Conservation (phyloP, 2,329 filamentous ascomycete species). For the Raffaelea albimanens region DNA sequence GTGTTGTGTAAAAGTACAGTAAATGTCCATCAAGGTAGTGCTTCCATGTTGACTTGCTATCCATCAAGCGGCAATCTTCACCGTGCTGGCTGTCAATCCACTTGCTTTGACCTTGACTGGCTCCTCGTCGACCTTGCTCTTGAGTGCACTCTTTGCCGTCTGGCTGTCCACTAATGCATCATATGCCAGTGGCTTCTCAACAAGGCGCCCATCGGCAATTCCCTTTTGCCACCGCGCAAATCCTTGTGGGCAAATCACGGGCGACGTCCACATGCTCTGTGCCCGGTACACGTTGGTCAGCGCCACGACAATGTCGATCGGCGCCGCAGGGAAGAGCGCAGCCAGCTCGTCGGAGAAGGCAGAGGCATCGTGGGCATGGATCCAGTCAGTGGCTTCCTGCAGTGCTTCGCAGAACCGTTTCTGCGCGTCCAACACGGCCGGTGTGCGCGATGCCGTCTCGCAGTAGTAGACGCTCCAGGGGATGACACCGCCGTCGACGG, state of each 20-base stretch:
- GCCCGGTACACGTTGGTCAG: slow-evolving; percentile 8
- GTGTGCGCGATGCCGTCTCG: slow-evolving; percentile 3
- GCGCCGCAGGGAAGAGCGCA: slow-evolving; percentile 6
- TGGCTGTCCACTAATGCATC: neutral
- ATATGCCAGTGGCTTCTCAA: slow-evolving; percentile 4
- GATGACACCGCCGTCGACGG: slow-evolving; percentile 6
- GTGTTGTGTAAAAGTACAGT: too few species aligned
- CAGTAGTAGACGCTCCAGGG: slow-evolving; percentile 13
- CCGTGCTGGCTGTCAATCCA: too few species aligned
- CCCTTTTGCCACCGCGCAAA: slow-evolving; percentile 10
- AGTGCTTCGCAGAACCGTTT: slow-evolving; percentile 8
- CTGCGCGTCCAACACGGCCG: slow-evolving; percentile 8
- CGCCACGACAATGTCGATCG: slow-evolving; percentile 6
- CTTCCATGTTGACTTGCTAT: too few species aligned
- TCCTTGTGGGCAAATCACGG: slow-evolving; percentile 4
- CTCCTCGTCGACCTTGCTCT: too few species aligned
- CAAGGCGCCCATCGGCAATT: slow-evolving; percentile 5
- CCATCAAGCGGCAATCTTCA: too few species aligned
- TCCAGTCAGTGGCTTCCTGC: slow-evolving; percentile 7
- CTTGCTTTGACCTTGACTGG: too few species aligned
- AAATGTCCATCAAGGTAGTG: too few species aligned
- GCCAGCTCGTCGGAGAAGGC: slow-evolving; percentile 9
- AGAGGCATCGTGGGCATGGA: slow-evolving; percentile 5
- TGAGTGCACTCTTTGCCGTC: too few species aligned
- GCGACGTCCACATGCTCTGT: slow-evolving; percentile 10